A percentile compares a stretch with the other conserved stretches of the same genome.
Conservation (phyloP, 768 basidiomycete species). For the Suillus discolor region DNA sequence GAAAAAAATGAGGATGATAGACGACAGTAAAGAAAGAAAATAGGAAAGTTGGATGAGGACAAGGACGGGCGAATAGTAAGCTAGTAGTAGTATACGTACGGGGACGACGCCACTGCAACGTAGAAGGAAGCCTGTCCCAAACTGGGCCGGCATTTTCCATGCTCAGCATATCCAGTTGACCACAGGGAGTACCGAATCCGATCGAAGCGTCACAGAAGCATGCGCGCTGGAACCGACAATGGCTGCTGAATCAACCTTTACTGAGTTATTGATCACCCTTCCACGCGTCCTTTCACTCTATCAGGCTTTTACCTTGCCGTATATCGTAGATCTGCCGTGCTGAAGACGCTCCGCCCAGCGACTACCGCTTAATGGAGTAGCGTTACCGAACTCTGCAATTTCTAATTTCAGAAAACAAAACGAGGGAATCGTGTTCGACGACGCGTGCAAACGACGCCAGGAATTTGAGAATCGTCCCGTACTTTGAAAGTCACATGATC, state of each 20-base stretch:
- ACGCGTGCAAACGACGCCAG: background rate
- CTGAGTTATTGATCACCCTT: constrained; percentile 1
- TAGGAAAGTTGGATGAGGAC: constrained; percentile 13
- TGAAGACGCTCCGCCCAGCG: background rate
- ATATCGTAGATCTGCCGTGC: background rate
- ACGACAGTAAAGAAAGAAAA: constrained; percentile 12
- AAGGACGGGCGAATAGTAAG: background rate
- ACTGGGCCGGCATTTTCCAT: constrained; percentile 2
- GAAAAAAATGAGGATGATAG: constrained; percentile 4
- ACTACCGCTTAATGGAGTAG: background rate
- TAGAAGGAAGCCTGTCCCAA: constrained; percentile 18
- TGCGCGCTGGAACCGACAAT: background rate
- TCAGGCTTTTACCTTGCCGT: background rate
- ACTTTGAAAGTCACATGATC: background rate
- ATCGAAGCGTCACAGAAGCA: constrained; percentile 1
- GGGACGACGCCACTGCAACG: constrained; percentile 23
- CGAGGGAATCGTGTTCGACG: background rate
- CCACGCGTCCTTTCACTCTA: background rate
- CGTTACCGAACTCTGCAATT: background rate
- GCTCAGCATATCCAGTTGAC: background rate
- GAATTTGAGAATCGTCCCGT: background rate
- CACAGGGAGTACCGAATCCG: background rate
- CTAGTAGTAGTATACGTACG: background rate
- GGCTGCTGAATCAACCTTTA: constrained; percentile 6
- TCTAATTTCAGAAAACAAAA: constrained; percentile 4